Evolutionary conservation across 2,329 filamentous ascomycete genomes (phyloP), one percentile per base, ranked within the genome.

Genomic region (Aspergillus nomiae): DNA sequence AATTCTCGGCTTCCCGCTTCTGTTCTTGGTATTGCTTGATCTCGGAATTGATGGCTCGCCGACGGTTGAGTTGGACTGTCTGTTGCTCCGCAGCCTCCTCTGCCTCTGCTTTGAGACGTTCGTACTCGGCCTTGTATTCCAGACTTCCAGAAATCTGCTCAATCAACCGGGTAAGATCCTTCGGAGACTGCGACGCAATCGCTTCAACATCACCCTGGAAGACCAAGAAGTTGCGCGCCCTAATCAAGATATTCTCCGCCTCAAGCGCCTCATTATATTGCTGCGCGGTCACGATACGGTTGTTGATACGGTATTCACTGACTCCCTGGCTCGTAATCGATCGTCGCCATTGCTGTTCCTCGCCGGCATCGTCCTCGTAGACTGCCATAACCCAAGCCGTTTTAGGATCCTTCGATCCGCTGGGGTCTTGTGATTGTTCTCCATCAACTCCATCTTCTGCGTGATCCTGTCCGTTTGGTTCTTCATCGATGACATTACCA

Each of bases 381-480:
- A 99, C 94, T 34, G 95, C 95, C 93, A 97, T 98, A 16, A 99
- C 96, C 94, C 94, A 99, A 3, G 95, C 96, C 3, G 90, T 95
- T 77, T 94, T 95, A 0, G 95, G 95, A 71, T 99, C 94, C 67
- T 88, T 87, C 60, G 80, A 78, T 71, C 85, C 76, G 48, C 86
- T 88, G 7, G 69, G 61, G 54, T 78, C 77, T n/a, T 88, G 89
- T 61, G 88, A 85, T 58, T 87, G 85, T 70, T 90, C 86, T 36
- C 85, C 84, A 45, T 86, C 69, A 78, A 81, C 73, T 41, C 87
- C 89, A 43, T 69, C 62, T 58, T 73, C 70, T 4, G 87, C 89
- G 60, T 88, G 85, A 60, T 87, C 85, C 67, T 90, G 86, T 24
- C 85, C 85, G 45, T 86, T 82, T 59, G 87, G 82, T 30, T 87